These are phyloP conservation scores for Neohortaea acidophila DNA, from an alignment of 495 filamentous ascomycete genomes.

Conservation along the genomic window DNA sequence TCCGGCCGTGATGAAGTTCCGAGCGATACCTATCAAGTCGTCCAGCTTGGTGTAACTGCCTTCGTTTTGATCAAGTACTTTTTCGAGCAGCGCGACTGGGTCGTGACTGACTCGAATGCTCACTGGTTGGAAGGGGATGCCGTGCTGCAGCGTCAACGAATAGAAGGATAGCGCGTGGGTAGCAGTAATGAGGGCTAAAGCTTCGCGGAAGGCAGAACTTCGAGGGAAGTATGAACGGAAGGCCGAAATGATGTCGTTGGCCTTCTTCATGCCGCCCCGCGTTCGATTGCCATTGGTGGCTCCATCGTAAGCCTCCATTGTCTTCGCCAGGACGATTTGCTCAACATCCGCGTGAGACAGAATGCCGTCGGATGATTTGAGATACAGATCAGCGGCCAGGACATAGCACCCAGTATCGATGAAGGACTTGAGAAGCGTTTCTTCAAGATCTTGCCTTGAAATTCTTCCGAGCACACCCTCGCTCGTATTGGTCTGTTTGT, in stretches of 20 bases:
- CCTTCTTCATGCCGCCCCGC: slow-evolving; percentile 68
- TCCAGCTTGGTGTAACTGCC: slow-evolving; percentile 77
- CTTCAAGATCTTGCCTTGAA: slow-evolving; percentile 48
- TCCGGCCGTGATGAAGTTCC: slow-evolving; percentile 59
- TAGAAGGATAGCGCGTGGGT: slow-evolving; percentile 82
- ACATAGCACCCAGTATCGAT: slow-evolving; percentile 43
- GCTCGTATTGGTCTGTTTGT: slow-evolving; percentile 20
- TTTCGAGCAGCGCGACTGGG: slow-evolving; percentile 67
- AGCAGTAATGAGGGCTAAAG: slow-evolving; percentile 59
- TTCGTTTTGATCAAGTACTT: slow-evolving; percentile 74
- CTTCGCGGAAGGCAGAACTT: slow-evolving; percentile 39
- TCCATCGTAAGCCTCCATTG: slow-evolving; percentile 68
- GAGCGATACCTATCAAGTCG: slow-evolving; percentile 63
- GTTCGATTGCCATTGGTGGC: slow-evolving; percentile 78
- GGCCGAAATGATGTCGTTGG: slow-evolving; percentile 60
- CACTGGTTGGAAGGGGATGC: slow-evolving; percentile 82
- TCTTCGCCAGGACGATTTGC: slow-evolving; percentile 48
- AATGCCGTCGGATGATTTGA: slow-evolving; percentile 32
- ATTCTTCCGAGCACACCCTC: slow-evolving; percentile 59
- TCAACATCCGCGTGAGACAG: slow-evolving; percentile 41
- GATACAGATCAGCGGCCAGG: slow-evolving; percentile 54
- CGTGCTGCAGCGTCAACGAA: slow-evolving; percentile 75
- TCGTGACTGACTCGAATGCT: slow-evolving; percentile 75
- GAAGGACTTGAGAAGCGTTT: slow-evolving; percentile 59
- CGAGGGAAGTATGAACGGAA: slow-evolving; percentile 50